Base-by-base conservation (phyloP, 331 rosid genomes). In the Quercus tomentella region DNA sequence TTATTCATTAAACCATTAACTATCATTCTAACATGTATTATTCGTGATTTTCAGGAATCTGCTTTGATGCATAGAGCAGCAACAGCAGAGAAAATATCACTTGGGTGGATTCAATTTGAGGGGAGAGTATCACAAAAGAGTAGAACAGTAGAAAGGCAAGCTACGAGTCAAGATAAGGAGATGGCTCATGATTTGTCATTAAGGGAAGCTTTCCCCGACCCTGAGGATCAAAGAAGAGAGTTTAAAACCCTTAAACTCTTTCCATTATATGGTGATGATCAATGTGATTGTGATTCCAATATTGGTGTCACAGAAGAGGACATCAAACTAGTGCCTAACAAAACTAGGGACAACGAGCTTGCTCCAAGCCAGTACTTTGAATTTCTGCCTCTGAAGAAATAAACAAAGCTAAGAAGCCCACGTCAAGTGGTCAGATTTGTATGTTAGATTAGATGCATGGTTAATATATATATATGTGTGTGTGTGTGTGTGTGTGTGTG, bases 171-270 rank as follows among this genome's bases (percentile, higher is more conserved):
- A 73, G 43, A 81, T 17, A 80, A 75, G 68, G 80, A 81, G 60
- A 84, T 75, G 73, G 63, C 82, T 25, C 54, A 60, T 69, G 33
- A 4, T 52, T 25, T 45, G 18, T 70, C 76, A n/a, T 66, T 73
- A 35, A 78, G 26, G 75, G 82, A 23, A 76, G 75, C 49, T 41
- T 68, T 81, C 70, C 76, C 52, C 25, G 8, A 73, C 26, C 26
- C 77, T 20, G 79, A 43, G 1, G 82, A 76, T 71, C 72, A 82
- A 60, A 30, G 77, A 51, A 74, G 65, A 60, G 61, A 74, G 60
- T 41, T 75, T 43, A 54, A 74, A 26, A 89, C 95, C 17, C 90
- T 87, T 2, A 83, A 91, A 63, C 95, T 91, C 71, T 92, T 92
- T 76, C 97, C 97, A 61, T 84, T 72, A 1, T 45, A 77, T 57